Percentiles rank a stretch among this genome's conserved stretches.
Conservation (phyloP, 805 yeast genomes). For the Teunomyces barrocoloradensis region DNA sequence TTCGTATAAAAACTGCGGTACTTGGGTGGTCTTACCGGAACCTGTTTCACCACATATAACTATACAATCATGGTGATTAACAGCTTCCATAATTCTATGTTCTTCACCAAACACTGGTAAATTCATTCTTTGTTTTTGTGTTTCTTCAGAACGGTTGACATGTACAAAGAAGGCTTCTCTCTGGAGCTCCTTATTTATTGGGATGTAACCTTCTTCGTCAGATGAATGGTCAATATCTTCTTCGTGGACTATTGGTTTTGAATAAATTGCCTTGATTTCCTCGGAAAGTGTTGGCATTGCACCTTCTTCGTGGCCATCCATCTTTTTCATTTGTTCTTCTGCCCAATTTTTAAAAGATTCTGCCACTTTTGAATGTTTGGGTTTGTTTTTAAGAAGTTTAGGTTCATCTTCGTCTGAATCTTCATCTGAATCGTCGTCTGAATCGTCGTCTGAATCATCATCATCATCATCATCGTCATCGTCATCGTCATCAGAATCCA, state of each 20-base stretch:
- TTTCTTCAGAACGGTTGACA: slow-evolving; percentile 61
- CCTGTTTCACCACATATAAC: slow-evolving; percentile 98
- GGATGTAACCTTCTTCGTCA: slow-evolving; percentile 58
- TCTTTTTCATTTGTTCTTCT: slow-evolving; percentile 59
- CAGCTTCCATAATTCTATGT: slow-evolving; percentile 91
- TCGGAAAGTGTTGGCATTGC: slow-evolving; percentile 47
- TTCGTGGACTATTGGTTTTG: slow-evolving; percentile 50
- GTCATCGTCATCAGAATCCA: slow-evolving; percentile 15
- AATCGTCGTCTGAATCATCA: slow-evolving; percentile 29
- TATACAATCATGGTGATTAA: slow-evolving; percentile 86
- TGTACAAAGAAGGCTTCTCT: slow-evolving; percentile 68
- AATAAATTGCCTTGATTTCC: slow-evolving; percentile 41
- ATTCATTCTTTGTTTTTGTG: slow-evolving; percentile 65
- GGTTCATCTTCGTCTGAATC: slow-evolving; percentile 29
- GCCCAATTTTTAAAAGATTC: slow-evolving; percentile 88
- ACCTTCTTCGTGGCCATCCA: slow-evolving; percentile 56
- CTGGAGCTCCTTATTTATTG: slow-evolving; percentile 49
- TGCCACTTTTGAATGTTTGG: slow-evolving; percentile 44
- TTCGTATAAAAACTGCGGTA: slow-evolving; percentile 93
- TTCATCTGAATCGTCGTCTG: slow-evolving; percentile 26
- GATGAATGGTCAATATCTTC: slow-evolving; percentile 75
- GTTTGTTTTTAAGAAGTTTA: slow-evolving; percentile 35
- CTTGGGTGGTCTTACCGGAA: slow-evolving; percentile 97
- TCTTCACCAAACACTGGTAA: slow-evolving; percentile 91
- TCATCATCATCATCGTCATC: slow-evolving; percentile 28